phyloP scores from a whole-genome alignment of 2,329 filamentous ascomycete genomes.

The Rhynchosporium secalis region DNA sequence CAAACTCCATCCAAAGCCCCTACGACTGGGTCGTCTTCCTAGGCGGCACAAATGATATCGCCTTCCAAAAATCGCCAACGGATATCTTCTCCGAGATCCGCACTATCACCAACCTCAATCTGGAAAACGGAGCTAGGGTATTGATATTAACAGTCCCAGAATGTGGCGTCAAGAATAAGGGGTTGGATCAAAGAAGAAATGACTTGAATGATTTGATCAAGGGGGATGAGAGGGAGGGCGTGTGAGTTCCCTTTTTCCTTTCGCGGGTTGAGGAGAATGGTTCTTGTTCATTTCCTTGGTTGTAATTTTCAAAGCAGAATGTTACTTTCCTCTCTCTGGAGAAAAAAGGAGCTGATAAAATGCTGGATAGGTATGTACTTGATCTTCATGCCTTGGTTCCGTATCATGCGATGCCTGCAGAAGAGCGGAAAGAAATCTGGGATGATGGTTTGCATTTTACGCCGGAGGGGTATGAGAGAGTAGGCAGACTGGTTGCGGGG shows the following conservation, averaged over 20 bases:
- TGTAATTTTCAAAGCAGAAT: too few relatives aligned
- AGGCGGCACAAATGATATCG: constrained; percentile 65
- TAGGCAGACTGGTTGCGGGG: constrained; percentile 58
- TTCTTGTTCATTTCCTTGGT: background rate
- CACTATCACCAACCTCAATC: constrained; percentile 49
- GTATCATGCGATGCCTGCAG: constrained; percentile 50
- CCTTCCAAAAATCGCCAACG: constrained; percentile 41
- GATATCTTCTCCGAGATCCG: constrained; percentile 51
- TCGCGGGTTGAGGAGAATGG: background rate
- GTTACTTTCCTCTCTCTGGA: background rate
- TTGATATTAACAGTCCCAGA: constrained; percentile 65
- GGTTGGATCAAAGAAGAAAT: constrained; percentile 43
- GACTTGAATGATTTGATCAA: constrained; percentile 54
- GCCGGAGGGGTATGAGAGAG: constrained; percentile 58
- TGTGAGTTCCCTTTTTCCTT: constrained; percentile 18
- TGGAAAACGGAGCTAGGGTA: constrained; percentile 52
- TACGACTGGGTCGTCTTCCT: constrained; percentile 62
- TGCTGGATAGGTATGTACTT: constrained; percentile 41
- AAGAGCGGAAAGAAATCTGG: constrained; percentile 54
- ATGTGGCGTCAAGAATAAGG: constrained; percentile 35
- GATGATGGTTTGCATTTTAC: constrained; percentile 63
- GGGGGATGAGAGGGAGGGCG: constrained; percentile 17
- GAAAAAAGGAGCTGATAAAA: background rate
- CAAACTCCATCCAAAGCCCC: constrained; percentile 7
- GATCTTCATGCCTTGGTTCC: constrained; percentile 57